These are phyloP conservation scores for Chrysanthemum lavandulifolium DNA, from an alignment of 129 eudicot species.

Conservation along the genomic window DNA sequence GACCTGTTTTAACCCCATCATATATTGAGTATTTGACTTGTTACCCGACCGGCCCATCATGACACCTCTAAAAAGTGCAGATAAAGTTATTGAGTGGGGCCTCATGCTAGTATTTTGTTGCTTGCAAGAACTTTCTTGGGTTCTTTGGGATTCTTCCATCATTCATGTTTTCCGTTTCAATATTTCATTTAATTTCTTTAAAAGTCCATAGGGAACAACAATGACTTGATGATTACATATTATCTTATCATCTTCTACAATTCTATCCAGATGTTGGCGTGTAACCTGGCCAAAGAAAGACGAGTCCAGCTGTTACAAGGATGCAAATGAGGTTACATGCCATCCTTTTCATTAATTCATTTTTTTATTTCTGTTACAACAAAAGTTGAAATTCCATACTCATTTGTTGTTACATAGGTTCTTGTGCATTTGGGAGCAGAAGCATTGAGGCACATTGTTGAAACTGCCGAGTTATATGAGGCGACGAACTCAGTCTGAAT, in stretches of 20 bases:
- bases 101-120: too few relatives aligned
- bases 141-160: too few relatives aligned
- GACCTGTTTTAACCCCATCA: too few relatives aligned
- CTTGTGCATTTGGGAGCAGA: constrained; percentile 63
- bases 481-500: constrained; percentile 22
- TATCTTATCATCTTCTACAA: constrained; percentile 8
- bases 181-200: too few relatives aligned
- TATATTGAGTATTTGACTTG: too few relatives aligned
- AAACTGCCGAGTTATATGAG: constrained; percentile 50
- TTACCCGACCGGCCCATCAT: too few relatives aligned
- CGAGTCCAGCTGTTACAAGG: constrained; percentile 58
- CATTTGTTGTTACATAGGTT: constrained; percentile 43
- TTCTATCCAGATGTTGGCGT: constrained; percentile 68
- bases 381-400: not conserved
- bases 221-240: not conserved
- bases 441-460: constrained; percentile 55
- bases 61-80: too few relatives aligned
- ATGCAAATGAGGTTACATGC: constrained; percentile 80
- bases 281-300: constrained; percentile 94
- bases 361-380: not conserved
- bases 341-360: not conserved
- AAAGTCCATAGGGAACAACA: not conserved
- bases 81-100: too few relatives aligned
- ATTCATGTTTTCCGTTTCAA: too few relatives aligned
- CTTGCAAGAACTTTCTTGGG: too few relatives aligned